Percentiles rank a stretch among this genome's conserved stretches.
Conservation (phyloP, 257 asterid species). For the Capsicum rhomboideum region DNA sequence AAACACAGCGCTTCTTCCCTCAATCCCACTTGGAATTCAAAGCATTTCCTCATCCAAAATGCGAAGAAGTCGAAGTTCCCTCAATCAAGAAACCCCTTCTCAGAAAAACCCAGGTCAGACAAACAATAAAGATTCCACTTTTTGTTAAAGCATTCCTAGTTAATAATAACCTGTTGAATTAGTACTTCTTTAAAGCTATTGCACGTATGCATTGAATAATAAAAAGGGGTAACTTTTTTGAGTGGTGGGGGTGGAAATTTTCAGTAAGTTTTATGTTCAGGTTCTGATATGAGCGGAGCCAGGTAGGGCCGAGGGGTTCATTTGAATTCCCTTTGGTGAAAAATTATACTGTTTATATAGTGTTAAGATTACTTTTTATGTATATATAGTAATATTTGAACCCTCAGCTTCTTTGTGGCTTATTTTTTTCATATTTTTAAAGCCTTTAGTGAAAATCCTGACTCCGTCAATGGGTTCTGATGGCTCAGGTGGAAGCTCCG, state of each 20-base stretch:
- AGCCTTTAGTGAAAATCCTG: no score
- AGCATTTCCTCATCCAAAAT: not conserved
- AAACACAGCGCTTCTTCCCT: not conserved
- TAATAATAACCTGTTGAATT: not conserved
- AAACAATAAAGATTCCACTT: not conserved
- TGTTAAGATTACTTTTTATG: no score
- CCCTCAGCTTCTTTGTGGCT: no score
- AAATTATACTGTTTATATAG: no score
- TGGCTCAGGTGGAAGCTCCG: conserved; percentile 20
- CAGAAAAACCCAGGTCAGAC: conserved; percentile 3
- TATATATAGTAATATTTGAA: no score
- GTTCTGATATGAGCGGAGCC: not conserved
- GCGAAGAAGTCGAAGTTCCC: not conserved
- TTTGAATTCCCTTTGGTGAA: no score
- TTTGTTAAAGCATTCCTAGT: not conserved
- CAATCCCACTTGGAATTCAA: not conserved
- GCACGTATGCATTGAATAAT: not conserved
- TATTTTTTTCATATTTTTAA: no score
- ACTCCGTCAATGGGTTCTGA: no score
- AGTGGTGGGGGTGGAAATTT: not conserved
- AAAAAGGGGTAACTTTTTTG: not conserved
- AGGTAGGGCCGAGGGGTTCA: no score
- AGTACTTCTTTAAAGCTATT: not conserved
- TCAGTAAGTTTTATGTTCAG: conserved; percentile 12
- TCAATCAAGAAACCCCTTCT: conserved; percentile 3